These are phyloP conservation scores for Podaxis carcinomalis DNA, from an alignment of 768 basidiomycete genomes.

Conservation along the genomic window DNA sequence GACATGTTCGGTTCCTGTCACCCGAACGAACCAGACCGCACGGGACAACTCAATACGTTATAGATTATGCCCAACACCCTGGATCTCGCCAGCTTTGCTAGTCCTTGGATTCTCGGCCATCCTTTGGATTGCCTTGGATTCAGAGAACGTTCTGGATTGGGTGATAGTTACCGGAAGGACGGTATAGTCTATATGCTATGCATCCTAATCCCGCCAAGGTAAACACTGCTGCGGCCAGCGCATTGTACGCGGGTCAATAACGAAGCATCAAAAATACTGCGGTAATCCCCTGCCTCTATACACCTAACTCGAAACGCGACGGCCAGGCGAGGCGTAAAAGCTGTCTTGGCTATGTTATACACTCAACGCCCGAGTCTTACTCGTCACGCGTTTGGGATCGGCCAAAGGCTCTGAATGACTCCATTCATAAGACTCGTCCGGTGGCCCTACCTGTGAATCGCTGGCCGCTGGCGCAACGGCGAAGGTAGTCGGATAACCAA, in stretches of 20 bases:
- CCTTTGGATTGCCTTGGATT: neutral
- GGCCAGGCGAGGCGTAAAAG: neutral
- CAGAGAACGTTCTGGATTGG: neutral
- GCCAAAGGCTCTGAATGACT: neutral
- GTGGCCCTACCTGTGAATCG: neutral
- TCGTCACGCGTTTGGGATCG: neutral
- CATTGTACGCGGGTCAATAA: neutral
- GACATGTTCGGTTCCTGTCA: neutral
- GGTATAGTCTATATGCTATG: neutral
- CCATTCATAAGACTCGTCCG: neutral
- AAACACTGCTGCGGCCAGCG: neutral
- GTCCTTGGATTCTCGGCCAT: neutral
- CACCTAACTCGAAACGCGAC: neutral
- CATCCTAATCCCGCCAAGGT: neutral
- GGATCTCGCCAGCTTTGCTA: neutral
- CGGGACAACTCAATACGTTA: neutral
- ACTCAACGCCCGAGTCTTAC: neutral
- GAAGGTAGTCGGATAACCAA: neutral
- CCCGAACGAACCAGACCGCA: neutral
- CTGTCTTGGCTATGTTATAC: neutral
- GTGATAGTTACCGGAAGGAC: slow-evolving; percentile 1
- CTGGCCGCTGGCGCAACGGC: neutral
- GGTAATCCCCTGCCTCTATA: neutral
- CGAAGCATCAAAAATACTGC: neutral
- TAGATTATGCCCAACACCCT: neutral